Percentiles rank a stretch among this genome's conserved stretches.
Evolutionary conservation across 2,329 filamentous ascomycete genomes (phyloP).

Genomic region (Byssochlamys sp.): DNA sequence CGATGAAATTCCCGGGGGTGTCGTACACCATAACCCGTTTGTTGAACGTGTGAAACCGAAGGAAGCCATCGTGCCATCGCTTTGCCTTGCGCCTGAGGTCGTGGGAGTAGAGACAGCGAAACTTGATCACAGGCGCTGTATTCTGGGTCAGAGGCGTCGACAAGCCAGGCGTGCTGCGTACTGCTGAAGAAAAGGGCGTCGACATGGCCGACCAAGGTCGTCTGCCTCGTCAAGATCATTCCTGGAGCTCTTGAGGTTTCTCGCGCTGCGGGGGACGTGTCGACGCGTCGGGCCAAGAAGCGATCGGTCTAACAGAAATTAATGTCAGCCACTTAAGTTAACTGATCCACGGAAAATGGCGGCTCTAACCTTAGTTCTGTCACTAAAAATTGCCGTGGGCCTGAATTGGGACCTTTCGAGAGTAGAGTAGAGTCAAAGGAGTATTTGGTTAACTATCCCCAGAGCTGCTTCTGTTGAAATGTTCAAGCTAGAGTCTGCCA

Average conservation of each 20-base stretch:
- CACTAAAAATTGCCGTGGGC: background rate
- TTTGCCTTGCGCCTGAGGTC: constrained; percentile 81
- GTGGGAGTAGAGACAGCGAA: constrained; percentile 75
- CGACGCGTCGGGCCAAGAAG: background rate
- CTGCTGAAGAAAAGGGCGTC: constrained; percentile 12
- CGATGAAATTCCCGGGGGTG: constrained; percentile 66
- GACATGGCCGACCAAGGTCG: constrained; percentile 12
- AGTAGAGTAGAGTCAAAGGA: no score
- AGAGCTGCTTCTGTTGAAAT: background rate
- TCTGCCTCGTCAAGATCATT: background rate
- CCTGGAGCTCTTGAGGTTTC: background rate
- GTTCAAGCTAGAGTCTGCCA: background rate
- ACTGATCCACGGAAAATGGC: background rate
- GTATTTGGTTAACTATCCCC: background rate
- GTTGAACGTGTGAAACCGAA: constrained; percentile 86
- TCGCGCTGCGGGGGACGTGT: background rate
- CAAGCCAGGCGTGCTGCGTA: constrained; percentile 25
- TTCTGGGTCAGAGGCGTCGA: constrained; percentile 46
- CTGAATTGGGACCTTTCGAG: background rate
- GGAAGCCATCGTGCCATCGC: constrained; percentile 82
- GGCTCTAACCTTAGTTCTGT: background rate
- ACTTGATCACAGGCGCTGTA: constrained; percentile 69
- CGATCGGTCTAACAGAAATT: background rate
- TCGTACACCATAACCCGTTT: constrained; percentile 85
- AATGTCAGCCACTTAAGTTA: background rate